Conservation (phyloP, 257 asterid genomes). For the Gentiana macrophylla region DNA sequence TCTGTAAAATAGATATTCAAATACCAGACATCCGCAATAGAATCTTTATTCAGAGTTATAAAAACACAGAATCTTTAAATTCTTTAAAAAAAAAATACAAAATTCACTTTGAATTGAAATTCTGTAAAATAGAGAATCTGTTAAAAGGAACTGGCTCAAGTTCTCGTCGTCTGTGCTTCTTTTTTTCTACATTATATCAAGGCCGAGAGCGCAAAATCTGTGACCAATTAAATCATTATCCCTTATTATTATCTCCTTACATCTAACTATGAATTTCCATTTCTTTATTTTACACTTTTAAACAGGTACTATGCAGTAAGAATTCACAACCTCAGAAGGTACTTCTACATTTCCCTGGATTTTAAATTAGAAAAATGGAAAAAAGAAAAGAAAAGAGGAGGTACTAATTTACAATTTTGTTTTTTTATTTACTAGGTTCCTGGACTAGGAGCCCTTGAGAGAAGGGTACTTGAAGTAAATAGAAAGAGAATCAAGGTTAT, state of each 20-base stretch:
- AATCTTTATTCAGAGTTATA: too few relatives aligned
- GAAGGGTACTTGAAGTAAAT: slow-evolving; percentile 82
- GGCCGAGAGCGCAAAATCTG: too few relatives aligned
- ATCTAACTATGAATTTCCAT: not conserved
- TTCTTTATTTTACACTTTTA: slow-evolving; percentile 1
- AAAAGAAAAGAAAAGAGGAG: not conserved
- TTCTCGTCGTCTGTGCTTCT: not conserved
- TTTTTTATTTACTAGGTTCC: slow-evolving; percentile 40
- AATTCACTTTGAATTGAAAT: too few relatives aligned
- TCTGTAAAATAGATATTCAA: too few relatives aligned
- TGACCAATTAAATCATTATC: too few relatives aligned
- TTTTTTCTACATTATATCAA: too few relatives aligned
- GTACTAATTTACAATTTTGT: not conserved
- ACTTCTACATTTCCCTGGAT: slow-evolving; percentile 4
- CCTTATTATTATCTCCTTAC: too few relatives aligned
- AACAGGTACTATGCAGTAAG: slow-evolving; percentile 81
- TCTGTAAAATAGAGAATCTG: too few relatives aligned
- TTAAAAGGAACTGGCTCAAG: not conserved
- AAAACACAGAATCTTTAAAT: too few relatives aligned
- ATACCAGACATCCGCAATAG: too few relatives aligned
- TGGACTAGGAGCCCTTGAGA: slow-evolving; percentile 72
- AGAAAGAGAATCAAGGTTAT: slow-evolving; percentile 78
- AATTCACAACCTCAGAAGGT: slow-evolving; percentile 85
- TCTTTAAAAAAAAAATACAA: too few relatives aligned
- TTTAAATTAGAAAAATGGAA: not conserved